Evolutionary conservation across 805 yeast genomes (phyloP), one percentile per base, ranked within the genome.

Genomic region (Nakazawaea wickerhamii): DNA sequence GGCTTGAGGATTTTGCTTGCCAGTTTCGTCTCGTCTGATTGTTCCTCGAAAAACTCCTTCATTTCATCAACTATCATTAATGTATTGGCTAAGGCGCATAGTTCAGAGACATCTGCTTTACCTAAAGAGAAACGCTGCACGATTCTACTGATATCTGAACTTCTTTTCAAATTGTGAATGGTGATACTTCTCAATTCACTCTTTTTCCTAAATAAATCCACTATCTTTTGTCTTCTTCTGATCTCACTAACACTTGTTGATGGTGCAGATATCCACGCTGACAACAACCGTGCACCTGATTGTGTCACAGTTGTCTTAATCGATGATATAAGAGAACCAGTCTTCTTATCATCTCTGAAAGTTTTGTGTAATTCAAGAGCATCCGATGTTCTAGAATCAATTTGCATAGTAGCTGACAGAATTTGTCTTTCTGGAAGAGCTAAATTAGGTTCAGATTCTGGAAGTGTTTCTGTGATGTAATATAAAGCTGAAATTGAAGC

Each of bases 231-330:
- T 21, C 99, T 65, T 15, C 57, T 52, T 14, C 58, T 58, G 11
- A 93, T 77, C 47, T 77, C 84, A 0, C 55, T 51, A 0, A 74
- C 52, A 52, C 82, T 74, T 8, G 83, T 70, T 0, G 86, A 71
- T 0, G 99, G 99, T 2, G 87, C 78, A 20, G 85, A 70, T 4
- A 91, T 62, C 96, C 97, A 88, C 40, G 81, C 79, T 6, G 81
- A 74, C 10, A 93, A 62, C n/a, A 84, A 55, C 32, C 98, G 65
- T 0, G 95, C 66, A 0, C 98, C 98, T 0, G 93, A 79, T 1
- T 81, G 70, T 0, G 98, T 88, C 3, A 75, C 77, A 0, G 98
- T 91, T 40, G 83, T 65, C 45, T 77, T 75, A 3, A 93, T 73
- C 0, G 84, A 72, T n/a, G 77, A 74, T 4, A 86, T 65, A 18